A percentile compares a stretch with the other conserved stretches of the same genome.
Conservation (phyloP, 2,329 filamentous ascomycete species). For the Allantophomopsis lycopodina region DNA sequence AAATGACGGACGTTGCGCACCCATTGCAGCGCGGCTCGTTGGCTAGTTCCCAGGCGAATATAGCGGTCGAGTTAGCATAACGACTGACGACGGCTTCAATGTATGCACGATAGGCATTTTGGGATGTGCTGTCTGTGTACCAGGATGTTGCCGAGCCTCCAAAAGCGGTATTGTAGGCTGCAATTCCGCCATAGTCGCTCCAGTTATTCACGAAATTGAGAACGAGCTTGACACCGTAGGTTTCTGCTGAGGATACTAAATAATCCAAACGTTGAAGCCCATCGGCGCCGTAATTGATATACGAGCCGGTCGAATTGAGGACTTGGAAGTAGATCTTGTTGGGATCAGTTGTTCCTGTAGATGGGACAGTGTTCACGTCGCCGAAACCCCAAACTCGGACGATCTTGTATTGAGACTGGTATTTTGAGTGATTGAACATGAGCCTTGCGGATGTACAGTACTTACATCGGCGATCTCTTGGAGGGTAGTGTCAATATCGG, state of each 20-base stretch:
- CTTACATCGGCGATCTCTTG: constrained; percentile 24
- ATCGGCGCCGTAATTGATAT: constrained; percentile 48
- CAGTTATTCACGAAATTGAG: constrained; percentile 56
- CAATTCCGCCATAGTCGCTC: constrained; percentile 52
- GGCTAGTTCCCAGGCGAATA: constrained; percentile 55
- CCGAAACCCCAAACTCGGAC: constrained; percentile 50
- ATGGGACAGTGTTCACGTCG: constrained; percentile 29
- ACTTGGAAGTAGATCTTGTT: constrained; percentile 30
- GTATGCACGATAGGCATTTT: constrained; percentile 43
- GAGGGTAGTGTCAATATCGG: constrained; percentile 37
- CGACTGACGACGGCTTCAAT: constrained; percentile 42
- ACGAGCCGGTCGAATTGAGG: constrained; percentile 29
- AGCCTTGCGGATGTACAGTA: neutral
- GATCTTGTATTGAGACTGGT: constrained; percentile 37
- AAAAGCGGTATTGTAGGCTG: constrained; percentile 39
- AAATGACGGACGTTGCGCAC: constrained; percentile 41
- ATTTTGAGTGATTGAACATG: constrained; percentile 7
- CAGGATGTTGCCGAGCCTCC: constrained; percentile 36
- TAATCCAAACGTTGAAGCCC: constrained; percentile 52
- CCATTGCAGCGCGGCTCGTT: constrained; percentile 53
- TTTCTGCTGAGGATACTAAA: constrained; percentile 44
- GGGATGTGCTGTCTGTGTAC: constrained; percentile 38
- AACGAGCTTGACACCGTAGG: constrained; percentile 45
- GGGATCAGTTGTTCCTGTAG: constrained; percentile 18
- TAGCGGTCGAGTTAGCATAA: constrained; percentile 41